These are phyloP conservation scores for Aspergillus phoenicis DNA, from an alignment of 2,329 filamentous ascomycete species.

Conservation along the genomic window DNA sequence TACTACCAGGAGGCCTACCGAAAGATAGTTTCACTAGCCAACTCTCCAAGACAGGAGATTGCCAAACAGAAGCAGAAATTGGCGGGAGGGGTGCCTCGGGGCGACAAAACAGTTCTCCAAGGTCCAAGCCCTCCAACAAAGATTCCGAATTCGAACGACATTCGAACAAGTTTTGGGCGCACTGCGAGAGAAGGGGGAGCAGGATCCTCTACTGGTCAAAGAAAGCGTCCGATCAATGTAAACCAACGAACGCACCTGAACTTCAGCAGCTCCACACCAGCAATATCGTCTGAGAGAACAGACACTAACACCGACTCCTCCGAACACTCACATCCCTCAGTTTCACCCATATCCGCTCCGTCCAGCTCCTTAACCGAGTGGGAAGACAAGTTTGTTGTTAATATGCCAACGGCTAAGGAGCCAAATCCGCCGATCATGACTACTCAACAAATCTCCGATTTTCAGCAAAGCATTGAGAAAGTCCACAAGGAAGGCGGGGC, in stretches of 20 bases:
- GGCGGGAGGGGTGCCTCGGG: constrained; percentile 9
- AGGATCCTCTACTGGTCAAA: constrained; percentile 16
- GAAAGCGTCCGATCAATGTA: constrained; percentile 38
- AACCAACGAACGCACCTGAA: constrained; percentile 41
- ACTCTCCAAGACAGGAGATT: constrained; percentile 24
- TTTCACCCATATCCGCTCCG: constrained; percentile 36
- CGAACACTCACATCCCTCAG: constrained; percentile 30
- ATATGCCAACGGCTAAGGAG: constrained; percentile 48
- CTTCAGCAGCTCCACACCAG: constrained; percentile 26
- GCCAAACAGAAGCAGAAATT: constrained; percentile 25
- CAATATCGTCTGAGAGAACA: constrained; percentile 22
- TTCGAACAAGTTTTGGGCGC: constrained; percentile 22
- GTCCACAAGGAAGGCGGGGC: constrained; percentile 33
- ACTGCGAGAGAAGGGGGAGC: constrained; percentile 19
- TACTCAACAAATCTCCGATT: constrained; percentile 41
- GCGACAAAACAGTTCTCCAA: constrained; percentile 15
- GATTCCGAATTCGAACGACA: constrained; percentile 40
- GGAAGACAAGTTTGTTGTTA: constrained; percentile 47
- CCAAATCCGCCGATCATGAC: constrained; percentile 46
- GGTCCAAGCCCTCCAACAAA: constrained; percentile 42
- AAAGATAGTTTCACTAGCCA: constrained; percentile 27
- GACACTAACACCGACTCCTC: constrained; percentile 29
- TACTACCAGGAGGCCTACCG: constrained; percentile 23
- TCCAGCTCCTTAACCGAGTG: constrained; percentile 37
- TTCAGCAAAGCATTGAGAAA: constrained; percentile 41